These are phyloP conservation scores for Aschersonia sp. DNA, from an alignment of 2,329 filamentous ascomycete species.

Conservation along the genomic window DNA sequence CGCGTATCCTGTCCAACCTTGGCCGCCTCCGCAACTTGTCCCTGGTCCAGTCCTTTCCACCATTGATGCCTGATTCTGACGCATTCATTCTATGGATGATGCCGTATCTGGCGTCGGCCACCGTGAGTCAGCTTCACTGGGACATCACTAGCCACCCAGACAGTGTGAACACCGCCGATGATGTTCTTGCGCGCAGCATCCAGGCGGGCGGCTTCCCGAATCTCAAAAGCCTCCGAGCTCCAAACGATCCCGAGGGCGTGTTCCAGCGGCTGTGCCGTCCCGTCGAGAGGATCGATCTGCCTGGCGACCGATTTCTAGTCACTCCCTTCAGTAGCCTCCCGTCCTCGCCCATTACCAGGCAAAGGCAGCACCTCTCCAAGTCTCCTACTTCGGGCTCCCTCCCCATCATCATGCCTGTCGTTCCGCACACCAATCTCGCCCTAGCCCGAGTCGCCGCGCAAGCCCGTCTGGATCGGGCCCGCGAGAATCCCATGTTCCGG, in stretches of 20 bases:
- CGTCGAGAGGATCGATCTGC: conserved; percentile 35
- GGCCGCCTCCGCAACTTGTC: conserved; percentile 31
- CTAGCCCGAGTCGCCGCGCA: conserved; percentile 50
- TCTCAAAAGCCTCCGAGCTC: conserved; percentile 44
- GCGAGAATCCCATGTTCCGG: conserved; percentile 36
- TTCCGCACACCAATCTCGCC: conserved; percentile 28
- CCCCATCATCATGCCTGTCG: conserved; percentile 6
- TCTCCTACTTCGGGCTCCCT: conserved; percentile 21
- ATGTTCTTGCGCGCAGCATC: conserved; percentile 51
- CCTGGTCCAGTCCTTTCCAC: conserved; percentile 39
- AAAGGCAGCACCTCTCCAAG: conserved; percentile 12
- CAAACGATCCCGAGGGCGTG: conserved; percentile 53
- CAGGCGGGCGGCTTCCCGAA: conserved; percentile 45
- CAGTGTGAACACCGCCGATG: conserved; percentile 35
- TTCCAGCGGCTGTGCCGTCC: conserved; percentile 59
- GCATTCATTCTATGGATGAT: conserved; percentile 44
- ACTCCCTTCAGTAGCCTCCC: conserved; percentile 9
- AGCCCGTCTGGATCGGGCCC: conserved; percentile 44
- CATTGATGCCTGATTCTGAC: conserved; percentile 38
- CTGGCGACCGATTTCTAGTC: conserved; percentile 30
- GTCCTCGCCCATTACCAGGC: conserved; percentile 9
- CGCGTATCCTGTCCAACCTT: conserved; percentile 44
- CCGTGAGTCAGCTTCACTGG: conserved; percentile 45
- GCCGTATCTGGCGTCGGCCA: conserved; percentile 45
- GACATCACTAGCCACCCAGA: conserved; percentile 40